Base-by-base conservation (phyloP, 2,329 filamentous ascomycete genomes). In the Colletotrichum euphorbiae region DNA sequence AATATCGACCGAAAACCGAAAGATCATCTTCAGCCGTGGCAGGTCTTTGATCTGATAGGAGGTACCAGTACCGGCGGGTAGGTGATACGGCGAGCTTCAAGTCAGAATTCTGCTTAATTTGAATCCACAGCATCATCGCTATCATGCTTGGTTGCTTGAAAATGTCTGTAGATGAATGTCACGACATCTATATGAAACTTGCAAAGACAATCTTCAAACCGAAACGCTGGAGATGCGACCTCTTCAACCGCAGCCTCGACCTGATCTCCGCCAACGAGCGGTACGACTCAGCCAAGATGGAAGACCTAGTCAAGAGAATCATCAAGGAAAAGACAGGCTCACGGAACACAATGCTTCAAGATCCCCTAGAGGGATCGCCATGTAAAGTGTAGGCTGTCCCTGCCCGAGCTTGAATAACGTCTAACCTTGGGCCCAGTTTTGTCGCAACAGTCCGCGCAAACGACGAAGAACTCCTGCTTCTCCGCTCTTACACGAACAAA, bases 141-240 rank as follows among this genome's bases (percentile, higher is more conserved):
- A 68, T 74, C 31, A 74, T 74, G 72, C 69, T 72, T 2, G 70
- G 72, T 2, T 62, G 68, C 11, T 66, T 74, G 43, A 60, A 58
- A 48, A 74, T 73, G 72, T 68, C 71, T 21, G 57, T 72, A 33
- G 71, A 72, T 36, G 71, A 72, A n/a, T 73, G 71, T 55, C 46
- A 72, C 24, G 40, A 72, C 0, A 67, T 70, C 12, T 73, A 73
- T 56, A 66, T 70, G n/a, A 62, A 70, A 24, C 46, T 73, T 1
- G 62, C 71, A 4, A 66, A 69, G 38, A 70, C 66, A 3, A 72
- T 74, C 11, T 74, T 73, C 45, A 71, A 72, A 45, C 70, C 69
- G 1, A 70, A 72, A 33, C 65, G 72, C 40, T 60, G 56, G 57
- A 62, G 64, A 57, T 36, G 70, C 68, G 38, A 66, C 70, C 9